A percentile compares a stretch with the other conserved stretches of the same genome.
Evolutionary conservation across 345 rosid genomes (phyloP).

Genomic region (Kandelia obovata): DNA sequence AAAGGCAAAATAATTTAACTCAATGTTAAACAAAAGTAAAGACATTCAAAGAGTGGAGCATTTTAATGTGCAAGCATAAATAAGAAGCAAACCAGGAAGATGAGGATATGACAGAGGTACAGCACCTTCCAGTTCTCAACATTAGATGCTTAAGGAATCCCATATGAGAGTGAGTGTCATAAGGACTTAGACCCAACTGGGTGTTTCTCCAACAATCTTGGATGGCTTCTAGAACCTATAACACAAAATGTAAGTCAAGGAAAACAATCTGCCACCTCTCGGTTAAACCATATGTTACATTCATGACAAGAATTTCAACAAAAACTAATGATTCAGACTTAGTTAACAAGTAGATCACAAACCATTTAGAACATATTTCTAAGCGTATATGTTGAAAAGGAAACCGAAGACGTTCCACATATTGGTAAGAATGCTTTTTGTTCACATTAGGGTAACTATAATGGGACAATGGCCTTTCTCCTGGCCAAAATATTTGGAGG

Average conservation of each 20-base stretch:
- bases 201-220: conserved; percentile 91
- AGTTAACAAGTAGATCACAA: neutral
- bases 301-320: neutral
- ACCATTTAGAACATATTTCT: neutral
- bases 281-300: neutral
- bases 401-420: no score
- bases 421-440: no score
- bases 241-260: conserved; percentile 13
- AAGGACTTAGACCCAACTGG: conserved; percentile 68
- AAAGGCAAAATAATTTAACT: no score
- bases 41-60: neutral
- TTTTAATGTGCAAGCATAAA: neutral
- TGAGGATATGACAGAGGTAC: neutral
- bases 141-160: conserved; percentile 95
- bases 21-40: no score
- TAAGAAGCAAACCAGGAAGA: neutral
- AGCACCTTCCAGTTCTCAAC: conserved; percentile 92
- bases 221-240: conserved; percentile 70
- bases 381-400: no score
- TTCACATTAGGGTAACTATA: neutral
- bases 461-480: neutral
- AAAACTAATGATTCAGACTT: neutral
- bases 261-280: neutral
- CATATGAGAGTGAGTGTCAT: conserved; percentile 66
- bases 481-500: conserved; percentile 1